A percentile compares a stretch with the other conserved stretches of the same genome.
Evolutionary conservation across 2,329 filamentous ascomycete genomes (phyloP).

Genomic region (Nothophoma quercina): DNA sequence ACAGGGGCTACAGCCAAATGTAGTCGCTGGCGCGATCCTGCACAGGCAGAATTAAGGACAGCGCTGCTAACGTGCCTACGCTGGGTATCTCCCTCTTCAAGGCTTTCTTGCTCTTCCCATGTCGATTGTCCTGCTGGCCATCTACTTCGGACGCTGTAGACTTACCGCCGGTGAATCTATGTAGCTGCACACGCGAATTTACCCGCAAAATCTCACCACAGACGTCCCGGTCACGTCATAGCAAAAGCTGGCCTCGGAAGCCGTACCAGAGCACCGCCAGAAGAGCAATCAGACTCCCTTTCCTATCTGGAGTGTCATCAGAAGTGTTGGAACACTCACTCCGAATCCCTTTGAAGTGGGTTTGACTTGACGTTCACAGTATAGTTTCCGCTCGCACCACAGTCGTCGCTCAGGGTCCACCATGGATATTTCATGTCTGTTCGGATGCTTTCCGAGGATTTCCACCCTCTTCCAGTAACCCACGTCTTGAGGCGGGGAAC

Average conservation of each 20-base stretch:
- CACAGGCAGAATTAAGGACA: background rate
- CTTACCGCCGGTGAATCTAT: background rate
- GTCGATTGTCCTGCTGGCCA: too few relatives aligned
- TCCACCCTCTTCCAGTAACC: background rate
- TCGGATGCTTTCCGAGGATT: slow-evolving; percentile 12
- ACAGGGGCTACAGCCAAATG: background rate
- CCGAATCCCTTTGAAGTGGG: too few relatives aligned
- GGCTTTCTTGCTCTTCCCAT: too few relatives aligned
- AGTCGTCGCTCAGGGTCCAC: slow-evolving; percentile 8
- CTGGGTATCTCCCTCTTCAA: too few relatives aligned
- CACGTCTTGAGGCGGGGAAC: background rate
- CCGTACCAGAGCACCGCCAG: background rate
- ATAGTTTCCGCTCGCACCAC: background rate
- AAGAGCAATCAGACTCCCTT: too few relatives aligned
- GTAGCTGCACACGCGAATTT: background rate
- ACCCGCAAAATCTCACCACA: background rate
- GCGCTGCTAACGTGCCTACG: too few relatives aligned
- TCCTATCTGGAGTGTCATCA: too few relatives aligned
- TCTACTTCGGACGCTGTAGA: too few relatives aligned
- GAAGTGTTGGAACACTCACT: too few relatives aligned
- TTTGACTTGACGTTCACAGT: background rate
- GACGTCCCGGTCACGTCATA: slow-evolving; percentile 7
- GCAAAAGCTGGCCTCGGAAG: background rate
- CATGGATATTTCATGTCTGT: slow-evolving; percentile 1
- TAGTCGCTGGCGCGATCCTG: background rate